Evolutionary conservation across 495 filamentous ascomycete genomes (phyloP).

Genomic region (Penicillium atrosanguineum): DNA sequence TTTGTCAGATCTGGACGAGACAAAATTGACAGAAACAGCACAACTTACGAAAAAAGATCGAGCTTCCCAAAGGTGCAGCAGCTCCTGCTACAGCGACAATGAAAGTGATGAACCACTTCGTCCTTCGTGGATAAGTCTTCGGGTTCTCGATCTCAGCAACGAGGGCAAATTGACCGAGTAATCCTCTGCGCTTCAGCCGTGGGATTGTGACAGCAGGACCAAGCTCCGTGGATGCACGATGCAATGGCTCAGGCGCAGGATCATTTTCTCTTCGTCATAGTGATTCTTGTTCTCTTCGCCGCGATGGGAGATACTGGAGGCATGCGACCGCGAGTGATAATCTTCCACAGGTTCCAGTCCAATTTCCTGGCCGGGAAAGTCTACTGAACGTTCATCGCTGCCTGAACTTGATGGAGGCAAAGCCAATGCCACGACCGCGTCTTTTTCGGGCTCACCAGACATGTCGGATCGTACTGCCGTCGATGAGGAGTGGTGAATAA

Average conservation of each 20-base stretch:
- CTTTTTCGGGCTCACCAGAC: not conserved
- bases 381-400: constrained; percentile 3
- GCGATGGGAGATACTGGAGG: constrained; percentile 7
- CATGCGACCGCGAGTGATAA: constrained; percentile 8
- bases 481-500: not conserved
- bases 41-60: constrained; percentile 79
- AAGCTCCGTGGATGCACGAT: constrained; percentile 23
- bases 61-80: constrained; percentile 79
- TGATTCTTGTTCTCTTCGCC: constrained; percentile 22
- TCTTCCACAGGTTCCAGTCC: constrained; percentile 4
- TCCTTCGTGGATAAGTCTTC: constrained; percentile 64
- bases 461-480: not conserved
- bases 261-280: constrained; percentile 21
- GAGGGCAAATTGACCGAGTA: constrained; percentile 69
- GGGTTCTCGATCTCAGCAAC: constrained; percentile 82
- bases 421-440: not conserved
- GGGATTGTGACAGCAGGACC: constrained; percentile 51
- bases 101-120: constrained; percentile 85
- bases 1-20: not conserved
- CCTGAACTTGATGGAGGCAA: not conserved
- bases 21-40: not conserved
- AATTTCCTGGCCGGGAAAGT: not conserved
- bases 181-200: constrained; percentile 64
- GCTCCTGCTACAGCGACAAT: constrained; percentile 73
- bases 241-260: constrained; percentile 9